Conservation (phyloP, 306 rosid species). For the Quercus agrifolia region DNA sequence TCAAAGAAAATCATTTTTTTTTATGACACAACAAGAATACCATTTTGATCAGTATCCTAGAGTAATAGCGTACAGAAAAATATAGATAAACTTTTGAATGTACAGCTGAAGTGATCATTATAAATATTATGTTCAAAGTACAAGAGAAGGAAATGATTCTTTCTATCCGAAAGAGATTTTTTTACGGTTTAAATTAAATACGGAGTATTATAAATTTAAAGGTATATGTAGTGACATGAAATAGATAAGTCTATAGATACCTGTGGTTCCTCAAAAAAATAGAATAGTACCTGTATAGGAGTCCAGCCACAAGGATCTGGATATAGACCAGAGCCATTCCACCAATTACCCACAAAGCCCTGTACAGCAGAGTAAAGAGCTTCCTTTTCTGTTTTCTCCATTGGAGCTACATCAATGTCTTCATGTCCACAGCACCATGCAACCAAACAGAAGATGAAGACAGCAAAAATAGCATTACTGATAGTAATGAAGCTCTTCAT, state of each 20-base stretch:
- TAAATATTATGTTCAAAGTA: background rate
- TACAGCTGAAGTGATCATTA: background rate
- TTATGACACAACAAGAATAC: background rate
- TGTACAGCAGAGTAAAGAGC: conserved; percentile 76
- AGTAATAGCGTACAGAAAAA: background rate
- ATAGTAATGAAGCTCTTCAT: conserved; percentile 26
- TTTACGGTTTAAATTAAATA: too few relatives aligned
- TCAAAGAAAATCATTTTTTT: background rate
- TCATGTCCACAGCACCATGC: conserved; percentile 47
- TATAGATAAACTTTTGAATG: background rate
- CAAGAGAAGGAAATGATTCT: background rate
- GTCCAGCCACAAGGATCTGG: conserved; percentile 99
- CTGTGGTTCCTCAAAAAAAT: too few relatives aligned
- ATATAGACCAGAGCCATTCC: conserved; percentile 97
- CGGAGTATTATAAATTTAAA: too few relatives aligned
- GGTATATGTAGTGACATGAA: too few relatives aligned
- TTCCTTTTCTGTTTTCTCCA: conserved; percentile 68
- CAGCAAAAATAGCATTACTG: conserved; percentile 15
- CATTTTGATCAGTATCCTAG: background rate
- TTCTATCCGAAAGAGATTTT: too few relatives aligned
- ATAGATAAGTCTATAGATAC: too few relatives aligned
- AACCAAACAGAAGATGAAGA: conserved; percentile 34
- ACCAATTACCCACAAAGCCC: conserved; percentile 88
- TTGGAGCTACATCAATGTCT: conserved; percentile 54
- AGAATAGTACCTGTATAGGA: conserved; percentile 75